Conservation (phyloP, 805 yeast species). For the Starmerella powellii region DNA sequence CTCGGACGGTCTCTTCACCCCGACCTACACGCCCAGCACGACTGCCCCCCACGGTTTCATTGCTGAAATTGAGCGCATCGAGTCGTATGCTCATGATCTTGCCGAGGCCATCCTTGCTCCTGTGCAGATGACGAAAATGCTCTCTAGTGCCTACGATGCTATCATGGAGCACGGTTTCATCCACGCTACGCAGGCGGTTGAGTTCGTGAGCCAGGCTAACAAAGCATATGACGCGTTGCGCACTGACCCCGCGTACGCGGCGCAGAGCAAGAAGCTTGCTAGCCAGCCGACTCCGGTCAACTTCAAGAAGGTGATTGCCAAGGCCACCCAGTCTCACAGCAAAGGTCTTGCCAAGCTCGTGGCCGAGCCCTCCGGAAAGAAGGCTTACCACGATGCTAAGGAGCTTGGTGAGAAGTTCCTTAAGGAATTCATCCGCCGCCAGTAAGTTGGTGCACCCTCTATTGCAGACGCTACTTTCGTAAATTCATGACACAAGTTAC, state of each 20-base stretch:
- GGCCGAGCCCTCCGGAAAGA: constrained; percentile 10
- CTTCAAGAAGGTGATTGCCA: constrained; percentile 8
- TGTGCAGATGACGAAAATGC: constrained; percentile 10
- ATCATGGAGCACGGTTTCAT: constrained; percentile 15
- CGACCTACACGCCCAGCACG: constrained; percentile 3
- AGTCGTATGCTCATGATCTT: constrained; percentile 15
- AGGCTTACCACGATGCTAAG: constrained; percentile 5
- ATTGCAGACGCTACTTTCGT: neutral
- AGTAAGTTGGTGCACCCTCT: neutral
- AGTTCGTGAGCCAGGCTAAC: constrained; percentile 11
- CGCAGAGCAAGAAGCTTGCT: constrained; percentile 7
- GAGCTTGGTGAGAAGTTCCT: constrained; percentile 10
- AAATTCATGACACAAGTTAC: too few relatives aligned
- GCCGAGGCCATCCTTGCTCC: constrained; percentile 20
- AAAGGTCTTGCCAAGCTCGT: constrained; percentile 10
- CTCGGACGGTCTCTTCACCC: neutral
- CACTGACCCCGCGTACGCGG: constrained; percentile 15
- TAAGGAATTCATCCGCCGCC: constrained; percentile 2
- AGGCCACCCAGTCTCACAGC: constrained; percentile 4
- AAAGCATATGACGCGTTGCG: constrained; percentile 10
- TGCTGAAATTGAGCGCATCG: constrained; percentile 4
- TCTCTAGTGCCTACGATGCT: constrained; percentile 10
- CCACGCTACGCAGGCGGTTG: constrained; percentile 10
- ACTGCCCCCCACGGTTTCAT: constrained; percentile 3
- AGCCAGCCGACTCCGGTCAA: constrained; percentile 13